Conservation (phyloP, 805 yeast genomes). For the Candida hungchunana region DNA sequence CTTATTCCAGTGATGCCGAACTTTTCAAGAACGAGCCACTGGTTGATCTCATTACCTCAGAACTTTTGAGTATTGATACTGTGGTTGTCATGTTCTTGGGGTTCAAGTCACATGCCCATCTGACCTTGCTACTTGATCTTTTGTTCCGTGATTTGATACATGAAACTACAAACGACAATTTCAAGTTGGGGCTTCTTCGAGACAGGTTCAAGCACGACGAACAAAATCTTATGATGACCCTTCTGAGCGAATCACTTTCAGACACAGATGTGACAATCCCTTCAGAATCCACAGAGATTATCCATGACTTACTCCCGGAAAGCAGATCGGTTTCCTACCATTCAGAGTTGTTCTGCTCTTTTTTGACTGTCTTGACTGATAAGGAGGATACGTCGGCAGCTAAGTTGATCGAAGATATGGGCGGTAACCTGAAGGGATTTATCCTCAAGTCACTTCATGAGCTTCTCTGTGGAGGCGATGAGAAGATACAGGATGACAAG, state of each 20-base stretch:
- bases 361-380: constrained; percentile 18
- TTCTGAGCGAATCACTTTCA: constrained; percentile 14
- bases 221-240: constrained; percentile 17
- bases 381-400: constrained; percentile 9
- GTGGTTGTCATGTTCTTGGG: constrained; percentile 31
- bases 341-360: constrained; percentile 16
- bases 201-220: constrained; percentile 18
- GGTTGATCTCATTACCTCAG: constrained; percentile 34
- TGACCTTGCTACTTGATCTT: constrained; percentile 20
- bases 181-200: constrained; percentile 22
- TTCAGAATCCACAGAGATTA: constrained; percentile 25
- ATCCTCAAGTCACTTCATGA: constrained; percentile 3
- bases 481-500: neutral
- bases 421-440: neutral
- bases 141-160: constrained; percentile 20
- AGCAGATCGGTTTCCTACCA: constrained; percentile 9
- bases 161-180: constrained; percentile 13
- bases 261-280: constrained; percentile 19
- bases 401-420: constrained; percentile 6
- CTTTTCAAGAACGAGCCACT: constrained; percentile 34
- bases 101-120: constrained; percentile 19
- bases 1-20: constrained; percentile 28
- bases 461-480: constrained; percentile 3
- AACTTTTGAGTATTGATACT: constrained; percentile 31
- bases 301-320: constrained; percentile 20